Base-by-base conservation (phyloP, 2,329 filamentous ascomycete genomes). In the Aphanocladium album region DNA sequence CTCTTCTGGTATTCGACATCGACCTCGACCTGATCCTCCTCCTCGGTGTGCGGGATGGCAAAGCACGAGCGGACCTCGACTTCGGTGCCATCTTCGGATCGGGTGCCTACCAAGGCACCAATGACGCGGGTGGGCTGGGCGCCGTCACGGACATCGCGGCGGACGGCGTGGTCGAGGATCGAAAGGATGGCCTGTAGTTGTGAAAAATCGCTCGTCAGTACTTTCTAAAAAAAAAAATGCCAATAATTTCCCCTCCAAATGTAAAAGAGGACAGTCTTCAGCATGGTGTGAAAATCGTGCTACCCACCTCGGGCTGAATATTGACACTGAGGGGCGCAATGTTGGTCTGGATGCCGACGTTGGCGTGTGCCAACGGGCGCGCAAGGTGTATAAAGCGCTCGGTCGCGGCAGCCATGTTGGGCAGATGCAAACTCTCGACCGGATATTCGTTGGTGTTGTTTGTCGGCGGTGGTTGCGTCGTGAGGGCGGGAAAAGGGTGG, bases 1-100 rank as follows among this genome's bases (percentile, higher is more conserved):
- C 93, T 93, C 85, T 98, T 98, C 80, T 99, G 95, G 79, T 98
- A 99, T 79, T 99, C 95, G 84, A 99, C 96, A 75, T 99, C 95
- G 66, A 99, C 95, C 79, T 99, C 95, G 71, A 99, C 95, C 79
- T 99, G 95, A 78, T 99, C 95, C 74, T 93, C 90, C 68, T 93
- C 96, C 80, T 99, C 95, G 68, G 93, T 98, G 81, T 99, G 95
- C 67, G 93, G 93, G 72, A 99, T 96, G 68, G 95, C 95, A 76
- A 99, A 99, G 80, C 91, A 93, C 73, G 91, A 96, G 73, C 91
- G 88, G 71, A 99, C 95, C 78, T 96, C 92, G 71, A 96, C 91
- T 77, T 98, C 93, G 73, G 90, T 91, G 76, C 93, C 95, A 83
- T 99, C 95, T 80, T 99, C 95, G 74, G 89, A 95, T 68, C 95